Percentiles rank a stretch among this genome's conserved stretches.
These are phyloP conservation scores for Candida incommunis DNA, from an alignment of 805 yeast genomes.

Conservation along the genomic window DNA sequence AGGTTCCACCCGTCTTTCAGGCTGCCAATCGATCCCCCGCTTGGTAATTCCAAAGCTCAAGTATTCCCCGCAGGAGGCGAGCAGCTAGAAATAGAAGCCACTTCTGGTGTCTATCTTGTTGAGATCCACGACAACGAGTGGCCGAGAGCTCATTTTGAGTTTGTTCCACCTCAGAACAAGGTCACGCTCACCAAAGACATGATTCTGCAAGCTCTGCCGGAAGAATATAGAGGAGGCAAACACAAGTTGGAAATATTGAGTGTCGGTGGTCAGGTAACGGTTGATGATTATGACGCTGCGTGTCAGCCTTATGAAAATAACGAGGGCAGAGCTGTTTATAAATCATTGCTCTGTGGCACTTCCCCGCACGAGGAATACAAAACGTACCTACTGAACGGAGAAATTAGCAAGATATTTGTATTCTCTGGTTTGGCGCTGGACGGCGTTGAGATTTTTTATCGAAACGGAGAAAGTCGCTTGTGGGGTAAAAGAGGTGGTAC, in stretches of 20 bases:
- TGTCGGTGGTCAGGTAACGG: conserved; percentile 41
- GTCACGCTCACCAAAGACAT: conserved; percentile 35
- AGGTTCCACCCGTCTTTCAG: conserved; percentile 70
- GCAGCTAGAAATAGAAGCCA: conserved; percentile 36
- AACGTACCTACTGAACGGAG: conserved; percentile 3
- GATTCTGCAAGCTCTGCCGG: conserved; percentile 26
- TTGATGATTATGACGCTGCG: conserved; percentile 34
- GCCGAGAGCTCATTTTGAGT: conserved; percentile 48
- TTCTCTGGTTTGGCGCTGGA: conserved; percentile 70
- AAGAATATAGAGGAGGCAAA: conserved; percentile 20
- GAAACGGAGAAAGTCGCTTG: conserved; percentile 14
- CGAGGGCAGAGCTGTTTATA: conserved; percentile 6
- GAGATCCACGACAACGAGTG: conserved; percentile 50
- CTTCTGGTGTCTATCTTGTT: conserved; percentile 58
- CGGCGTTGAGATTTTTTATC: conserved; percentile 48
- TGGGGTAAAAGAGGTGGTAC: conserved; percentile 26
- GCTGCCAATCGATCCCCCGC: conserved; percentile 42
- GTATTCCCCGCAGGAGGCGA: conserved; percentile 30
- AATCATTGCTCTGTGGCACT: background rate
- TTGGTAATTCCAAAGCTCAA: conserved; percentile 28
- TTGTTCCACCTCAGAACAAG: conserved; percentile 43
- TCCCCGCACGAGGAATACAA: conserved; percentile 1
- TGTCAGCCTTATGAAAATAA: background rate
- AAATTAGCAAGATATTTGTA: conserved; percentile 40
- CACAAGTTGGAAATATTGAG: conserved; percentile 41